Base-by-base conservation (phyloP, 495 filamentous ascomycete genomes). In the Penicillium paxilli region DNA sequence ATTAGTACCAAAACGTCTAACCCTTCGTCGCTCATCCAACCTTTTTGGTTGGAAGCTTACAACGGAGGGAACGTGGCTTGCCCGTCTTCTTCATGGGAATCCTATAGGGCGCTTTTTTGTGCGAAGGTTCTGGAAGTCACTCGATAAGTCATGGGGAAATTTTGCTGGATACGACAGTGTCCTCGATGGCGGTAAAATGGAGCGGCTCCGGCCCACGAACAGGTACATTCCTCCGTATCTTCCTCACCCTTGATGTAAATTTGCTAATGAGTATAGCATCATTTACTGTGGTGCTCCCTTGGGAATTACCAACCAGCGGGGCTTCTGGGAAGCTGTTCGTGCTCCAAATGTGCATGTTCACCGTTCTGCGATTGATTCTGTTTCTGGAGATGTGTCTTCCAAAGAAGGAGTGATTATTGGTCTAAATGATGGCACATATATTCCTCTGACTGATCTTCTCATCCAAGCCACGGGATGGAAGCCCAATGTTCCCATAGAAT, bases 401-500 rank as follows among this genome's bases (percentile, higher is more conserved):
- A 19, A 41, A 0, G 51, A 67, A 22, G 50, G 57, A 11, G 52
- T 22, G 3, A 35, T 33, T 45, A 63, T 37, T 83, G 82, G 76
- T 35, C 2, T 28, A 4, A 28, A 28, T 28, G 25, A 28, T 28
- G 25, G 25, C 9, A 28, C 25, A 28, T 5, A 9, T 9, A 4
- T 28, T 4, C 25, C 25, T 28, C 25, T 28, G 25, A 40, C 67
- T 8, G 66, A 69, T 28, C 50, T 71, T 3, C 56, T 67, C 9
- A 38, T 69, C 3, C 62, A 71, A 38, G 66, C 68, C 45, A 57
- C 87, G 76, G 21, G 89, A 84, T 68, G 62, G 62, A 24, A 82
- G 83, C 57, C 87, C 84, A 57, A 67, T 81, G 20, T 86, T 52
- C 88, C 89, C 0, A 74, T 81, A 9, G 70, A 86, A 4, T 74